Percentiles rank a stretch among this genome's conserved stretches.
Evolutionary conservation across 108 stramenopile genomes (phyloP).

Genomic region (Thalassiosira profunda): DNA sequence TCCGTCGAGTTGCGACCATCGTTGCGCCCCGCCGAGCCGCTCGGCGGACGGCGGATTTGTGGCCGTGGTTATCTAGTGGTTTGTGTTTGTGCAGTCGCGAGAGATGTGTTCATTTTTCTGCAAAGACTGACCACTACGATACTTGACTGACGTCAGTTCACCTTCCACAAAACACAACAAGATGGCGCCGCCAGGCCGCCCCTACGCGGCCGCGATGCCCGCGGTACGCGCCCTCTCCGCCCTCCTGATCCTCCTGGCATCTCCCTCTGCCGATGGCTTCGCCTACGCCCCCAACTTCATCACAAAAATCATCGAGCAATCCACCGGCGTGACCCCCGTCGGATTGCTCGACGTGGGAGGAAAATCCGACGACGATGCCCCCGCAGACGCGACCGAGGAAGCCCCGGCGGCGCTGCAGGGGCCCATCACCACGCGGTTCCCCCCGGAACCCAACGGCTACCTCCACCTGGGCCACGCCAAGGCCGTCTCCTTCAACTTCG

Average conservation of each 20-base stretch:
- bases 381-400: not conserved
- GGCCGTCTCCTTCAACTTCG: conserved; percentile 90
- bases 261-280: conserved; percentile 37
- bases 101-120: no score
- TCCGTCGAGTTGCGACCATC: no score
- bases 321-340: conserved; percentile 59
- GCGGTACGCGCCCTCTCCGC: no score
- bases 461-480: conserved; percentile 99
- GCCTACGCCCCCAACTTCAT: conserved; percentile 93
- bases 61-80: no score
- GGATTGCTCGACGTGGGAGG: conserved; percentile 46
- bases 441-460: conserved; percentile 99
- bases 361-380: conserved; percentile 8
- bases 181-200: no score
- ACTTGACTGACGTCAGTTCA: no score
- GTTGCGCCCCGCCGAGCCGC: no score
- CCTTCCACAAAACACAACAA: no score
- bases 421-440: conserved; percentile 92
- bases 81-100: no score
- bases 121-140: no score
- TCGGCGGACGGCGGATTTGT: no score
- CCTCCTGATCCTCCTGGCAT: not conserved
- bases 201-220: no score
- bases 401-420: conserved; percentile 2
- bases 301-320: conserved; percentile 82